Base-by-base conservation (phyloP, 305 asterid species). In the Vinca major region DNA sequence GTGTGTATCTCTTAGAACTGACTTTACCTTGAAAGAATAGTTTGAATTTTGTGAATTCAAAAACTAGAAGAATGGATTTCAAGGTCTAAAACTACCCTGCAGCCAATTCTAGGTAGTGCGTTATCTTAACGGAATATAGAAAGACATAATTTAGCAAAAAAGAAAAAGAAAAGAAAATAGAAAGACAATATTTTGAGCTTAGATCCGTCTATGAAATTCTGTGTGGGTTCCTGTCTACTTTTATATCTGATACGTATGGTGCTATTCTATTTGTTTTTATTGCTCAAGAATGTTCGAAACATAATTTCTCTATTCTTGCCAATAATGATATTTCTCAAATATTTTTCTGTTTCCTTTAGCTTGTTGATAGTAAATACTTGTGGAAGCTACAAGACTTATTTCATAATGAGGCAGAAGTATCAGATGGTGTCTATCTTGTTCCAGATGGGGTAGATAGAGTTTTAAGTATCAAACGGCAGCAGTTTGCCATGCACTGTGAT, bases 401-500 rank as follows among this genome's bases (percentile, higher is more conserved):
- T 77, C 77, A 76, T 73, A 83, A 78, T 74, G 98, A 92, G 44
- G 82, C 84, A 68, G 82, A 79, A 78, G 74, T 80, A 70, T 82
- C 81, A 63, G 97, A 92, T 79, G 86, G 73, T 61, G 76, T 90
- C 72, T 84, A 64, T 77, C 96, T 92, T 76, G 82, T 82, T 80
- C 97, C 97, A 65, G 77, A 76, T 44, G 92, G 84, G 72, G 80
- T 76, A 77, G 71, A 73, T 71, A 76, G 74, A 70, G 77, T 86
- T 60, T 61, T 90, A 71, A 77, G 79, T 26, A 71, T 86, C 71
- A 83, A 86, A 78, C 76, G 69, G 61, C 81, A 85, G 73, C 98
- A 90, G 79, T 82, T 76, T 71, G 82, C 98, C 48, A 82, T 90
- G 95, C 98, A 90, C 69, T 92, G 98, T 75, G 83, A 92, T 79